Conservation (phyloP, 2,329 filamentous ascomycete genomes). For the Lachnellula occidentalis region DNA sequence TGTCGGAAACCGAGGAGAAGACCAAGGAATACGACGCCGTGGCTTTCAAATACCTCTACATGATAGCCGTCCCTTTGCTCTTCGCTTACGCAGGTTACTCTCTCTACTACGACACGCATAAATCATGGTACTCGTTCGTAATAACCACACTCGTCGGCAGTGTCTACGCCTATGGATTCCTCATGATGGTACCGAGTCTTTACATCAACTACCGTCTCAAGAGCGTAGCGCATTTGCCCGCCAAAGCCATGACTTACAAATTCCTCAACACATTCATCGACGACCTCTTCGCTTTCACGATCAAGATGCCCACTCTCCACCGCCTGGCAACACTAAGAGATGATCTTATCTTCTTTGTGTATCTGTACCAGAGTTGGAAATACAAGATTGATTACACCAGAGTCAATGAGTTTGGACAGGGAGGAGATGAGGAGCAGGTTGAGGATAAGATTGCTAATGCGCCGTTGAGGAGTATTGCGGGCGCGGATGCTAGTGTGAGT, state of each 20-base stretch:
- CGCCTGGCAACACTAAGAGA: constrained; percentile 87
- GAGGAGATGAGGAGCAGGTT: constrained; percentile 78
- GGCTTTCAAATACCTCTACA: constrained; percentile 96
- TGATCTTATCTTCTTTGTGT: constrained; percentile 97
- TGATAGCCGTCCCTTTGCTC: constrained; percentile 81
- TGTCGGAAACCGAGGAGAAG: constrained; percentile 92
- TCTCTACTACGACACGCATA: constrained; percentile 87
- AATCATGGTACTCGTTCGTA: constrained; percentile 96
- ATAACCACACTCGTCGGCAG: constrained; percentile 92
- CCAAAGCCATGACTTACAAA: constrained; percentile 95
- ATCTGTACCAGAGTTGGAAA: constrained; percentile 88
- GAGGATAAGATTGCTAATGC: constrained; percentile 44
- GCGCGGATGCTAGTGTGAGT: constrained; percentile 16
- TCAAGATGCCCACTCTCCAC: constrained; percentile 97
- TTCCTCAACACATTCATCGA: constrained; percentile 99
- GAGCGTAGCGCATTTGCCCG: constrained; percentile 94
- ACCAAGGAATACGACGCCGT: constrained; percentile 98
- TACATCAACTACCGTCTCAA: constrained; percentile 99
- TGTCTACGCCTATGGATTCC: constrained; percentile 96
- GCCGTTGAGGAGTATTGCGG: constrained; percentile 19
- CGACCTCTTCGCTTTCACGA: constrained; percentile 96
- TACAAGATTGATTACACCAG: constrained; percentile 89
- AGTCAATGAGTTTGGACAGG: constrained; percentile 97
- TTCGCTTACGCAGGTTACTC: constrained; percentile 88
- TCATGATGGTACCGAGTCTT: constrained; percentile 96